Evolutionary conservation across 164 flowering plant species (phyloP), one percentile per base, ranked within the genome.

Genomic region (Piper betle): DNA sequence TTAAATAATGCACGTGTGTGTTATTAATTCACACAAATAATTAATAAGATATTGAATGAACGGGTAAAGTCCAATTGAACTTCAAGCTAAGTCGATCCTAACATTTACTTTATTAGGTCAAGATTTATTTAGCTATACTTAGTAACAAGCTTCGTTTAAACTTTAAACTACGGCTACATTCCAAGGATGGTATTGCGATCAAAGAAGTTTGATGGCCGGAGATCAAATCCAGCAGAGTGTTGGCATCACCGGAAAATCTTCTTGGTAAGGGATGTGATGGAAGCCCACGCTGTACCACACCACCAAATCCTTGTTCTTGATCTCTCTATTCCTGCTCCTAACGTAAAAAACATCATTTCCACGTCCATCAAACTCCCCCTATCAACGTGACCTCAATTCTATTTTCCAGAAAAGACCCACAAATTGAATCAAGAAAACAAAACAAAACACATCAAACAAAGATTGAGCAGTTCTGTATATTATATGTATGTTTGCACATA

Each of bases 171-270:
- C 10, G 60, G 39, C 55, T 39, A 58, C 39, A 65, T 25, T 9
- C 68, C 46, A 19, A 82, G 71, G 61, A 80, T 58, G 42, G 87
- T 87, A 63, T 82, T 84, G 55, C 72, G 68, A 12, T 82, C 82
- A 55, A 86, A 86, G 62, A 79, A 86, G 65, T 84, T 86, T 1
- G 77, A 53, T 0, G 87, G 93, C 25, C 81, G 73, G 5, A 86
- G 86, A 75, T 86, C 87, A 37, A 84, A 84, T 9, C 84, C 82
- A 10, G 69, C 78, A 10, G 59, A 84, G 60, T 4, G 83, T 69
- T 1, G 89, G 75, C 93, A 84, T 86, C 13, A 79, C 77, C 1
- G 87, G 89, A 43, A 80, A 86, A 64, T 86, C 88, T 75, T 87
- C 95, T 59, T 85, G 91, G 68, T 58, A 73, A 4, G 91, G 91